A percentile compares a stretch with the other conserved stretches of the same genome.
Evolutionary conservation across 495 filamentous ascomycete species (phyloP).

Genomic region (Neurospora sp.): DNA sequence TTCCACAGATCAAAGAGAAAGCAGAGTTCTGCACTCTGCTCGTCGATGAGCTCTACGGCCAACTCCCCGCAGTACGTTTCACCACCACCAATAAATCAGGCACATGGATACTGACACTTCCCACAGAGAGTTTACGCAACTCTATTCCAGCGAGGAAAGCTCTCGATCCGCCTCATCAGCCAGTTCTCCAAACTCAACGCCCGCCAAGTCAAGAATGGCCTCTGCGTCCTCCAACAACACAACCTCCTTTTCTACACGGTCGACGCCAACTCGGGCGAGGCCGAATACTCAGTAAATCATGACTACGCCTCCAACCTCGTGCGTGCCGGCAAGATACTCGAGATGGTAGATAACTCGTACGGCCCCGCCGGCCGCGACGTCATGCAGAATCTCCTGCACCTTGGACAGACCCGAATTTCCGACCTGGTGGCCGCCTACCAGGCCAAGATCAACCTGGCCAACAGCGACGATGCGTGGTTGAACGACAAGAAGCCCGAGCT

Average conservation of each 20-base stretch:
- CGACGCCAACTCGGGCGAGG: slow-evolving; percentile 48
- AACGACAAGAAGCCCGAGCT: slow-evolving; percentile 12
- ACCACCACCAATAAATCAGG: background rate
- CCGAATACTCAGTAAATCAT: slow-evolving; percentile 72
- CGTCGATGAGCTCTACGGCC: slow-evolving; percentile 80
- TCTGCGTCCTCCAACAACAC: slow-evolving; percentile 78
- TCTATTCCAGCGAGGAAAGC: slow-evolving; percentile 66
- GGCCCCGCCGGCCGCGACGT: slow-evolving; percentile 61
- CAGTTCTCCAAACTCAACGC: slow-evolving; percentile 57
- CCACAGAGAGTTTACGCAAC: slow-evolving; percentile 65
- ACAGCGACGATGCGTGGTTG: slow-evolving; percentile 7
- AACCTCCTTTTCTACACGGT: slow-evolving; percentile 71
- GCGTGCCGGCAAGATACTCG: slow-evolving; percentile 72
- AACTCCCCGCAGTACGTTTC: slow-evolving; percentile 73
- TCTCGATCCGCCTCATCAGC: slow-evolving; percentile 54
- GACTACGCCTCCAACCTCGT: slow-evolving; percentile 67
- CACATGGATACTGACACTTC: background rate
- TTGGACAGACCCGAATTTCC: slow-evolving; percentile 65
- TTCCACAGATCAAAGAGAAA: slow-evolving; percentile 43
- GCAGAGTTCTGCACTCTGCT: slow-evolving; percentile 81
- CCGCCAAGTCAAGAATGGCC: slow-evolving; percentile 62
- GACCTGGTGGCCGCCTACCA: slow-evolving; percentile 49
- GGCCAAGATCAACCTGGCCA: slow-evolving; percentile 23
- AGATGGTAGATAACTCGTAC: slow-evolving; percentile 58
- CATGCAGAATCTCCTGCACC: slow-evolving; percentile 60